A percentile compares a stretch with the other conserved stretches of the same genome.
These are phyloP conservation scores for Ceriops zippeliana DNA, from an alignment of 345 rosid genomes.

Conservation along the genomic window DNA sequence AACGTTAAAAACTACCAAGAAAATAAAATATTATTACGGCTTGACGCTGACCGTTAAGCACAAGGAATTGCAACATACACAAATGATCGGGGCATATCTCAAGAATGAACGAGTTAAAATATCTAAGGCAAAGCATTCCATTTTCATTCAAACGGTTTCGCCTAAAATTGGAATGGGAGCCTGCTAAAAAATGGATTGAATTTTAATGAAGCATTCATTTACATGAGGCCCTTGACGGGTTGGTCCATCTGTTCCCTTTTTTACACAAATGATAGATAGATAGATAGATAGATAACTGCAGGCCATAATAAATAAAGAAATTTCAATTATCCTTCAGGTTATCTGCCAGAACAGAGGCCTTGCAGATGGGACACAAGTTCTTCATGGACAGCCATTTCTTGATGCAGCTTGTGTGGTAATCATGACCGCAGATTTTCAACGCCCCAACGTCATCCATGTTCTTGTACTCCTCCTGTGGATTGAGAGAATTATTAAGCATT, in stretches of 20 bases:
- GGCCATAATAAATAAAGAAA: not conserved
- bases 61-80: no score
- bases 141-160: conserved; percentile 10
- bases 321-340: conserved; percentile 22
- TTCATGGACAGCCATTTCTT: conserved; percentile 85
- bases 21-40: no score
- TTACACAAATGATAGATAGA: conserved; percentile 22
- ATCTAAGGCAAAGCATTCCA: no score
- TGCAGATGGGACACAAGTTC: conserved; percentile 86
- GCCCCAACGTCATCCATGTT: conserved; percentile 53
- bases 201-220: conserved; percentile 14
- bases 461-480: conserved; percentile 65
- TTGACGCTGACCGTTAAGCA: no score
- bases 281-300: not conserved
- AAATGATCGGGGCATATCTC: no score
- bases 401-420: conserved; percentile 70
- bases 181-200: conserved; percentile 26
- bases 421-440: conserved; percentile 61
- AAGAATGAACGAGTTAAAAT: no score
- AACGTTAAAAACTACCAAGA: no score
- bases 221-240: conserved; percentile 24
- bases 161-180: conserved; percentile 22
- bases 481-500: not conserved
- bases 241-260: conserved; percentile 4
- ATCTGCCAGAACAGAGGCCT: conserved; percentile 51